Evolutionary conservation across 257 asterid genomes (phyloP).

Genomic region (Euphrasia confusa): DNA sequence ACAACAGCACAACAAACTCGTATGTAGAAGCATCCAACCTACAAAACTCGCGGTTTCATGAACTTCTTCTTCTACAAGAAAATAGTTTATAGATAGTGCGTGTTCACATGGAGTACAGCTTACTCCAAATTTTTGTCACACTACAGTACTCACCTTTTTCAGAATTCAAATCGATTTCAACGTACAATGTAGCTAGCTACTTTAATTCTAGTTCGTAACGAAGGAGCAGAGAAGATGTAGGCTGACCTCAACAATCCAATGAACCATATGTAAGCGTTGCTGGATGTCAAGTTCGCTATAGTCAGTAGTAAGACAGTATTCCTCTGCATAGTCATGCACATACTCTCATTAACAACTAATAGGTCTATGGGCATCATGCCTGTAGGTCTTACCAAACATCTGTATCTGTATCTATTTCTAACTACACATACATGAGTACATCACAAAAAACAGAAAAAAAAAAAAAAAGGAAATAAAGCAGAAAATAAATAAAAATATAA

Average conservation of each 20-base stretch:
- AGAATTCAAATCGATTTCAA: background rate
- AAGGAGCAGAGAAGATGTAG: constrained; percentile 5
- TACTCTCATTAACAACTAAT: too few relatives aligned
- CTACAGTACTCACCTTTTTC: background rate
- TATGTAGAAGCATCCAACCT: constrained; percentile 11
- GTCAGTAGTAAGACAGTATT: constrained; percentile 55
- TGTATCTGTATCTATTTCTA: too few relatives aligned
- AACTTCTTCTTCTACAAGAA: background rate
- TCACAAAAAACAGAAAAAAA: too few relatives aligned
- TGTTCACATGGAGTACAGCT: background rate
- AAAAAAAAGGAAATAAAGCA: too few relatives aligned
- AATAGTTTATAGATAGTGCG: constrained; percentile 10
- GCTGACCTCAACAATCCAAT: constrained; percentile 89
- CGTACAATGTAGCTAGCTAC: background rate
- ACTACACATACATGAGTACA: too few relatives aligned
- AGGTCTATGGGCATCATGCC: too few relatives aligned
- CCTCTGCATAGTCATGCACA: constrained; percentile 73
- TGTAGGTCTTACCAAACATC: too few relatives aligned
- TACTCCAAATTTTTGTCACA: background rate
- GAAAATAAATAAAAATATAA: too few relatives aligned
- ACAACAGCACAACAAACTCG: constrained; percentile 2
- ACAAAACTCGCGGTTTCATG: background rate
- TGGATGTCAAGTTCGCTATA: constrained; percentile 68
- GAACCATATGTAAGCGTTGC: constrained; percentile 83
- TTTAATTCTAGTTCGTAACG: background rate